Evolutionary conservation across 768 basidiomycete genomes (phyloP), one percentile per base, ranked within the genome.

Genomic region (Trametes meyenii): DNA sequence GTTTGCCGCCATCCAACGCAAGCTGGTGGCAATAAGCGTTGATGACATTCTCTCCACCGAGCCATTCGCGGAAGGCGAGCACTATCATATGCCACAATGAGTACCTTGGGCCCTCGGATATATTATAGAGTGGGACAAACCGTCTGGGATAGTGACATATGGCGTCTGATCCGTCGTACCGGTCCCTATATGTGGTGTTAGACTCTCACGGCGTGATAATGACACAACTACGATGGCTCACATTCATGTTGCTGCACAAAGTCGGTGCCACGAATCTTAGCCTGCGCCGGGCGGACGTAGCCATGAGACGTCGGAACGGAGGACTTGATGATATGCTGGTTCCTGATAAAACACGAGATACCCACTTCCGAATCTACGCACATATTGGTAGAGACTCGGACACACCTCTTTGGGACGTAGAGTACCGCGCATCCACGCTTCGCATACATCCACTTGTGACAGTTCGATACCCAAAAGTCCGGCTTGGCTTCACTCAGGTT

Each of bases 391-490:
- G 13, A 2, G 45, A 46, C 17, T n/a, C 4, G 13, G 14, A 24
- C 79, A 33, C 59, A 84, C 85, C 83, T 73, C 58, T 76, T 79
- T 0, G 92, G 89, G 5, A 91, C 89, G 70, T 94, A 95, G 16
- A 95, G 75, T 17, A 88, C 77, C 0, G 90, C 85, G 46, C 81
- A 85, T 1, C 84, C 77, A 5, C 92, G 81, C 71, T 90, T 88
- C 3, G 84, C 79, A 66, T 80, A 86, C 1, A 94, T 75, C 92
- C 94, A 96, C 73, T 95, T 94, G 74, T 94, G 89, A 65, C 88
- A 89, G 67, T 93, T 93, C 85, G 90, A 87, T 23, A 88, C 76
- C 86, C 86, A 92, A 69, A 93, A 92, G 73, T 94, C 92, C 12
- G 89, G 89, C 52, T 79, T 75, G 0, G 74, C 74, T 45, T 77